These are phyloP conservation scores for Macrocybe gigantea DNA, from an alignment of 768 basidiomycete genomes.

Conservation along the genomic window DNA sequence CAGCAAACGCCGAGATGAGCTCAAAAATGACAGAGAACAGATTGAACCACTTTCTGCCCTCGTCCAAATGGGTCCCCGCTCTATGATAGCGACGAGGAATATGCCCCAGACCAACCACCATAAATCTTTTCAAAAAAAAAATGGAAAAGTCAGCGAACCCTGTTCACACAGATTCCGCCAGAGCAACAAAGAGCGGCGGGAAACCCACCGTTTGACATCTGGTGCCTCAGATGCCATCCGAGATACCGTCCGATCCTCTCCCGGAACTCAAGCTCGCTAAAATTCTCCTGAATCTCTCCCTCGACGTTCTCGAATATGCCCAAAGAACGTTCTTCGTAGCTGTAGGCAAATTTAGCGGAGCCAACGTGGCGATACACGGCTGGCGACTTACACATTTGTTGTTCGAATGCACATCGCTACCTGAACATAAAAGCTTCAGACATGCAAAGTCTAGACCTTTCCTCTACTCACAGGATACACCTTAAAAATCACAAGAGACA, in stretches of 20 bases:
- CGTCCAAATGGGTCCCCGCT: constrained; percentile 52
- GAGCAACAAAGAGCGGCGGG: not conserved
- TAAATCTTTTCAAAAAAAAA: constrained; percentile 40
- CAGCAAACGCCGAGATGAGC: constrained; percentile 61
- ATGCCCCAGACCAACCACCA: constrained; percentile 80
- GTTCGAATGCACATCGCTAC: constrained; percentile 62
- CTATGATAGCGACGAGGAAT: constrained; percentile 68
- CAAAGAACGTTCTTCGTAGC: constrained; percentile 68
- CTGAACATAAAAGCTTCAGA: constrained; percentile 16
- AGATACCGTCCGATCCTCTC: constrained; percentile 42
- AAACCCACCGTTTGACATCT: constrained; percentile 48
- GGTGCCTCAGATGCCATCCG: constrained; percentile 57
- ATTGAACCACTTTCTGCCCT: constrained; percentile 58
- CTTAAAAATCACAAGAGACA: constrained; percentile 11
- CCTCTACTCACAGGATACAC: constrained; percentile 33
- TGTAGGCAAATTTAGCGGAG: constrained; percentile 8
- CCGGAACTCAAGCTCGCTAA: constrained; percentile 26
- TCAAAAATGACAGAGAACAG: constrained; percentile 54
- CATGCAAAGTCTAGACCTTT: not conserved
- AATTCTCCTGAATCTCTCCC: constrained; percentile 36
- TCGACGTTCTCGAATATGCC: constrained; percentile 54
- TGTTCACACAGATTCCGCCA: not conserved
- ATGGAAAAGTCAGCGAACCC: no score
- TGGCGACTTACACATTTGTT: constrained; percentile 47
- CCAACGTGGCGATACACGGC: not conserved